These are phyloP conservation scores for Colletotrichum tofieldiae DNA, from an alignment of 2,329 filamentous ascomycete species.

Conservation along the genomic window DNA sequence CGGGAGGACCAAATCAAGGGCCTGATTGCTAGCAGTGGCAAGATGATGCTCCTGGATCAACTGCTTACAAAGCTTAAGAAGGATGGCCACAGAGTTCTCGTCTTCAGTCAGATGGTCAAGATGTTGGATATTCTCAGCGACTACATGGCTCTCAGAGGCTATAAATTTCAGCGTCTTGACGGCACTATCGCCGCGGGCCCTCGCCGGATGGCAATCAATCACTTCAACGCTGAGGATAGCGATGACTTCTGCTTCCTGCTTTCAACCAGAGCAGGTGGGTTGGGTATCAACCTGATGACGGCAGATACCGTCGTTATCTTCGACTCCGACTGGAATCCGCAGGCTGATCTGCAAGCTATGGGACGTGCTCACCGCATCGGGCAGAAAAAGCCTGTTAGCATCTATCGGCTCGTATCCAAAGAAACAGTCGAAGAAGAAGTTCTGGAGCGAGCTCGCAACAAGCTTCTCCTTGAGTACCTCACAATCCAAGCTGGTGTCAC, in stretches of 20 bases:
- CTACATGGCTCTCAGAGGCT: conserved; percentile 93
- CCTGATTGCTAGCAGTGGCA: conserved; percentile 96
- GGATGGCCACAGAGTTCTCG: conserved; percentile 94
- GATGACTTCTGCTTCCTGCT: conserved; percentile 97
- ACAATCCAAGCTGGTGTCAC: conserved; percentile 98
- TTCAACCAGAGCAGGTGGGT: conserved; percentile 93
- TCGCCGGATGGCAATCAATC: conserved; percentile 94
- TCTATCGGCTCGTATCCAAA: conserved; percentile 96
- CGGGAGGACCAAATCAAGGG: conserved; percentile 94
- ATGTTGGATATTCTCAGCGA: conserved; percentile 98
- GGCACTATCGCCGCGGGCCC: conserved; percentile 93
- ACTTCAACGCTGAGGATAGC: conserved; percentile 97
- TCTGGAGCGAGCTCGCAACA: conserved; percentile 95
- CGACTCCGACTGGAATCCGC: conserved; percentile 99
- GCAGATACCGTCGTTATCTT: conserved; percentile 98
- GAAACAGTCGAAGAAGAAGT: conserved; percentile 99
- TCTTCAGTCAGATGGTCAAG: conserved; percentile 99
- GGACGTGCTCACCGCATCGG: conserved; percentile 97
- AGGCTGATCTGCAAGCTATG: conserved; percentile 98
- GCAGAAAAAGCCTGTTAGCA: conserved; percentile 95
- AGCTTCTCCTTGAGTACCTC: conserved; percentile 96
- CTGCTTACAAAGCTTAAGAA: conserved; percentile 94
- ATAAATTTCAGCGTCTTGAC: conserved; percentile 94
- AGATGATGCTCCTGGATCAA: conserved; percentile 99
- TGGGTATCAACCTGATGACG: conserved; percentile 99